Conservation (phyloP, 148 eudicot species). For the Linanthus parryae region DNA sequence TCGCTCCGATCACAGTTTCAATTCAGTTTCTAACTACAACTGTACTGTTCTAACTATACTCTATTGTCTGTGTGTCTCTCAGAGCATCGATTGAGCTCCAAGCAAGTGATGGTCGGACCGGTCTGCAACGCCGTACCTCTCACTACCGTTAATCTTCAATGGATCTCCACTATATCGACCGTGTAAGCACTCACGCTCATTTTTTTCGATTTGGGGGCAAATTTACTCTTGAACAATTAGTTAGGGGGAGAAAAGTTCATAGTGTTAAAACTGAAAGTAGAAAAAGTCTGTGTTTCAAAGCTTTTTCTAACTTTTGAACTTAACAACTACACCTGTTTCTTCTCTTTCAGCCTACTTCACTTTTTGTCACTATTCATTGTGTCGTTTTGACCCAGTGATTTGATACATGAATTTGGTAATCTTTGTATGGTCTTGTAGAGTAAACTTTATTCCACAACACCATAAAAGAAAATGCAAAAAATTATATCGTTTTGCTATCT, state of each 20-base stretch:
- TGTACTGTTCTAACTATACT: too few relatives aligned
- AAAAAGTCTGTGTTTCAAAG: not conserved
- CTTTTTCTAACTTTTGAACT: not conserved
- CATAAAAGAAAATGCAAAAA: too few relatives aligned
- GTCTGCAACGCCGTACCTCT: constrained; percentile 42
- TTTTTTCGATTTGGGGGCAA: not conserved
- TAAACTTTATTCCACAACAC: too few relatives aligned
- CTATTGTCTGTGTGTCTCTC: too few relatives aligned
- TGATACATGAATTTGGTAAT: not conserved
- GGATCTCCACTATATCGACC: constrained; percentile 51
- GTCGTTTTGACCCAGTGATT: not conserved
- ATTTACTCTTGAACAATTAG: not conserved
- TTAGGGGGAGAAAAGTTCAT: not conserved
- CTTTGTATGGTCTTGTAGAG: not conserved
- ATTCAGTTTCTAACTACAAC: too few relatives aligned
- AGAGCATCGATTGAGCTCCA: too few relatives aligned
- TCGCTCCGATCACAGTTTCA: too few relatives aligned
- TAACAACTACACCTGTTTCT: not conserved
- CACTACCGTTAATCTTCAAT: constrained; percentile 43
- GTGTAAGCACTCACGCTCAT: constrained; percentile 28
- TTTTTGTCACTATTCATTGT: too few relatives aligned
- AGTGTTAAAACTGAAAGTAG: not conserved
- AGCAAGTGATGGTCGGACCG: too few relatives aligned
- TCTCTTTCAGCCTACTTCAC: too few relatives aligned
- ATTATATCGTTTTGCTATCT: too few relatives aligned